phyloP scores from a whole-genome alignment of 352 stramenopile species.

The Phytopythium boreale region DNA sequence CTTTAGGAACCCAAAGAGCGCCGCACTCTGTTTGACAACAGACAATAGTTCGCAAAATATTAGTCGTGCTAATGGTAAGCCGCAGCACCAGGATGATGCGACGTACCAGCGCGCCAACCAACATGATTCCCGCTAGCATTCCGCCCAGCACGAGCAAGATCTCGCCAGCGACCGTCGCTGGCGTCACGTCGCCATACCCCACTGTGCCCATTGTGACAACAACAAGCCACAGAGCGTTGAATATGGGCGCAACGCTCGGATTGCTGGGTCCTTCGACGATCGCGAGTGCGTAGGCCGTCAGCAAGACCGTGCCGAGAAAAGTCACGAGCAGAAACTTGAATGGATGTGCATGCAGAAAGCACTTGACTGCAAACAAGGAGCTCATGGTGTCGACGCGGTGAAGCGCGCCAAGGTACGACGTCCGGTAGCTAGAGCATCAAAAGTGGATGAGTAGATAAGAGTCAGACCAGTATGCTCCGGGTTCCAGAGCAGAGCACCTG shows the following conservation, averaged over 20 bases:
- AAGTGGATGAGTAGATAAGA: background rate
- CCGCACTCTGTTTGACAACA: slow-evolving; percentile 40
- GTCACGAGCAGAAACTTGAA: slow-evolving; percentile 53
- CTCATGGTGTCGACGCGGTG: slow-evolving; percentile 77
- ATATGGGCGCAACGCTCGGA: slow-evolving; percentile 48
- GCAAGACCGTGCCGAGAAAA: slow-evolving; percentile 39
- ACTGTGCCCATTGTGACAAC: slow-evolving; percentile 75
- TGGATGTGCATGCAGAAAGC: slow-evolving; percentile 62
- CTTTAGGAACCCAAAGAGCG: slow-evolving; percentile 54
- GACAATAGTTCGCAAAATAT: too few species aligned
- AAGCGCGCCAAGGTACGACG: slow-evolving; percentile 66
- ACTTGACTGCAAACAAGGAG: slow-evolving; percentile 82
- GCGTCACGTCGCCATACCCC: slow-evolving; percentile 65
- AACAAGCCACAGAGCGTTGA: slow-evolving; percentile 68
- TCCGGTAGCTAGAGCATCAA: slow-evolving; percentile 48
- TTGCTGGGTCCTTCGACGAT: slow-evolving; percentile 73
- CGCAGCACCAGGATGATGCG: background rate
- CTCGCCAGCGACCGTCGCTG: slow-evolving; percentile 54
- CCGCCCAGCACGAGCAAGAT: slow-evolving; percentile 55
- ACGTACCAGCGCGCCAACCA: slow-evolving; percentile 65
- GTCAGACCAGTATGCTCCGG: too few species aligned
- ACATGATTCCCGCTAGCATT: slow-evolving; percentile 69
- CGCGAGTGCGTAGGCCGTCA: slow-evolving; percentile 58
- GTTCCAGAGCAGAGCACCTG: too few species aligned
- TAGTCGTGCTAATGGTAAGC: background rate